A percentile compares a stretch with the other conserved stretches of the same genome.
phyloP scores from a whole-genome alignment of 2,329 filamentous ascomycete genomes.

The Didymella keratinophila region DNA sequence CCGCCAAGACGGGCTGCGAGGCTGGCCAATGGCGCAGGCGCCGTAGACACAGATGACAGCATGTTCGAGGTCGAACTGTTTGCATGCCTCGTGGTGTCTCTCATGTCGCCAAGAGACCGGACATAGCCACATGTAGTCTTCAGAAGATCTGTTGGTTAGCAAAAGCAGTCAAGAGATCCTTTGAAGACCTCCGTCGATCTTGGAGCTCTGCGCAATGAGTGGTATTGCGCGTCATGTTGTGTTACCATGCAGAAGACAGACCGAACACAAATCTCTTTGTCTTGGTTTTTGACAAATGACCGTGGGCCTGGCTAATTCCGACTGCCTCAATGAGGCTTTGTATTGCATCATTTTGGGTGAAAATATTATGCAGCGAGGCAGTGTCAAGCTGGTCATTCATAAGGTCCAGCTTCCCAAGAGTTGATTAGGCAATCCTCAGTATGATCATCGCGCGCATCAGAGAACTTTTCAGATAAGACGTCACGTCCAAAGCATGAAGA shows the following conservation, averaged over 20 bases:
- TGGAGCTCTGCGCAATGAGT: neutral
- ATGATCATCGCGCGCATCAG: neutral
- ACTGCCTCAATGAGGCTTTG: neutral
- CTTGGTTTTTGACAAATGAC: neutral
- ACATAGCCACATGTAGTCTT: too few relatives aligned
- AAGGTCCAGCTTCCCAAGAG: too few relatives aligned
- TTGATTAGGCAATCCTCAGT: neutral
- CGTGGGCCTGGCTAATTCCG: neutral
- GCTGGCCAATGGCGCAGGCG: constrained; percentile 13
- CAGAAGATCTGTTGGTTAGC: too few relatives aligned
- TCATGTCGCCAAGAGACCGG: too few relatives aligned
- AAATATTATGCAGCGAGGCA: neutral
- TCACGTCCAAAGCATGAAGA: neutral
- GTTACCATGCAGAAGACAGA: neutral
- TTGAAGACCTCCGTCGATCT: too few relatives aligned
- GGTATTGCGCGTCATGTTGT: neutral
- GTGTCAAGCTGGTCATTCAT: neutral
- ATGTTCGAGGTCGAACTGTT: constrained; percentile 12
- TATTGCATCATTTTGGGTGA: neutral
- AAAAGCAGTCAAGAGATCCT: too few relatives aligned
- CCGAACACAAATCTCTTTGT: neutral
- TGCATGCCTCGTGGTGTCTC: neutral
- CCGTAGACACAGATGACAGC: constrained; percentile 15
- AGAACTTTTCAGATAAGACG: neutral
- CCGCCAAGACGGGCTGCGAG: constrained; percentile 19